Conservation (phyloP, 1,139 yeast genomes). For the Candida pseudoviswanathii region DNA sequence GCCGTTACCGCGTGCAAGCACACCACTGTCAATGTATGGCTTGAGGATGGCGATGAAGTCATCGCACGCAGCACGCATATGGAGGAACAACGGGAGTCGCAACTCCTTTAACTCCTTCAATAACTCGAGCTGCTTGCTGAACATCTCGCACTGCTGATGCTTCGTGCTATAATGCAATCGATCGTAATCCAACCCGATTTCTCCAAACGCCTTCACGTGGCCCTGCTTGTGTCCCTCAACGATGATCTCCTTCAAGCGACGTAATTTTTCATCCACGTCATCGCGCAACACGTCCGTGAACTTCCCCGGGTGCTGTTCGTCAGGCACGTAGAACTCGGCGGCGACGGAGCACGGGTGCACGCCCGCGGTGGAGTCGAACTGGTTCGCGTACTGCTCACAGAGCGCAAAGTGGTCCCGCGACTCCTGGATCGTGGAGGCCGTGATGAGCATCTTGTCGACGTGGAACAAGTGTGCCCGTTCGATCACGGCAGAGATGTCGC, state of each 20-base stretch:
- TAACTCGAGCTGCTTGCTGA: conserved; percentile 69
- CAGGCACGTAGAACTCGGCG: conserved; percentile 46
- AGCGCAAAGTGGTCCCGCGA: conserved; percentile 47
- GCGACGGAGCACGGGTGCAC: conserved; percentile 91
- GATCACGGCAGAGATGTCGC: conserved; percentile 67
- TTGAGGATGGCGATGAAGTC: conserved; percentile 69
- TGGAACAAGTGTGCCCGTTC: conserved; percentile 65
- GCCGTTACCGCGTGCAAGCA: conserved; percentile 47
- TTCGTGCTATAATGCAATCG: conserved; percentile 74
- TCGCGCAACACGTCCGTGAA: conserved; percentile 26
- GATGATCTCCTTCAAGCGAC: conserved; percentile 52
- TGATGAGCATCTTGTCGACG: conserved; percentile 72
- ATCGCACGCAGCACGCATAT: conserved; percentile 84
- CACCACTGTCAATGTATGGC: conserved; percentile 53
- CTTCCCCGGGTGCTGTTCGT: background rate
- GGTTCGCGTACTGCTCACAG: conserved; percentile 32
- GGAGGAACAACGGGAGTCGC: conserved; percentile 77
- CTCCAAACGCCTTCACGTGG: conserved; percentile 79
- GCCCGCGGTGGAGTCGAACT: conserved; percentile 75
- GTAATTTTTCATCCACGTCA: conserved; percentile 41
- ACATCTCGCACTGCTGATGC: conserved; percentile 67
- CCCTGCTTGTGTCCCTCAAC: conserved; percentile 51
- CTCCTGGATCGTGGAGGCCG: conserved; percentile 79
- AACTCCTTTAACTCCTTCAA: conserved; percentile 47
- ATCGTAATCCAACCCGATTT: conserved; percentile 92